A percentile compares a stretch with the other conserved stretches of the same genome.
These are phyloP conservation scores for Exophiala spinifera DNA, from an alignment of 2,329 filamentous ascomycete species.

Conservation along the genomic window DNA sequence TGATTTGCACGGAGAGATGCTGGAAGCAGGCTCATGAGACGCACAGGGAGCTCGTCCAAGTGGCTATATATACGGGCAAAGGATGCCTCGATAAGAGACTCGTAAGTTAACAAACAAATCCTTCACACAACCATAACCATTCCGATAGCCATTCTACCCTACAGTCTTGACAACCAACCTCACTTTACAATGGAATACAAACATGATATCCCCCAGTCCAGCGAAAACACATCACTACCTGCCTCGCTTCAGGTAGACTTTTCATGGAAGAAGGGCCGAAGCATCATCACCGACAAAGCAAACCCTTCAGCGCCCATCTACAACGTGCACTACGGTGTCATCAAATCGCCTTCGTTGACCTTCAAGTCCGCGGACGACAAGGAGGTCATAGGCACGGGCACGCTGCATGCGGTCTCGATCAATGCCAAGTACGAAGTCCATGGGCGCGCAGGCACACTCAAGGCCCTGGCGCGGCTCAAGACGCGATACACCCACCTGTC, in stretches of 20 bases:
- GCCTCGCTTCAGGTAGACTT: conserved; percentile 27
- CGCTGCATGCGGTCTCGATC: conserved; percentile 29
- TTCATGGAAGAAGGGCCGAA: conserved; percentile 31
- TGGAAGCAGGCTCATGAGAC: too few relatives aligned
- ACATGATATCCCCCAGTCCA: background rate
- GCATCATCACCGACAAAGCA: conserved; percentile 25
- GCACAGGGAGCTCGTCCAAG: background rate
- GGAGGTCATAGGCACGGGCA: conserved; percentile 28
- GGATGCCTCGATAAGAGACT: background rate
- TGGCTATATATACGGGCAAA: background rate
- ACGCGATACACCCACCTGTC: conserved; percentile 34
- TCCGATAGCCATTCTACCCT: background rate
- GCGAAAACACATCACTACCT: background rate
- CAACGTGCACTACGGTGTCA: conserved; percentile 23
- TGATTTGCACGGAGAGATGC: background rate
- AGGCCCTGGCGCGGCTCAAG: conserved; percentile 31
- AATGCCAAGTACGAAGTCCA: conserved; percentile 32
- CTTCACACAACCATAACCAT: background rate
- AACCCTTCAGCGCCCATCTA: conserved; percentile 26
- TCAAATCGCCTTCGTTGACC: conserved; percentile 23
- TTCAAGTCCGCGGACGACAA: conserved; percentile 22
- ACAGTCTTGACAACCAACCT: background rate
- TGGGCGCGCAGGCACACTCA: conserved; percentile 27
- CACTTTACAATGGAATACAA: background rate
- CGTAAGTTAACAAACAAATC: background rate